A percentile compares a stretch with the other conserved stretches of the same genome.
Evolutionary conservation across 2,329 filamentous ascomycete species (phyloP).

Genomic region (Neurospora sp.): DNA sequence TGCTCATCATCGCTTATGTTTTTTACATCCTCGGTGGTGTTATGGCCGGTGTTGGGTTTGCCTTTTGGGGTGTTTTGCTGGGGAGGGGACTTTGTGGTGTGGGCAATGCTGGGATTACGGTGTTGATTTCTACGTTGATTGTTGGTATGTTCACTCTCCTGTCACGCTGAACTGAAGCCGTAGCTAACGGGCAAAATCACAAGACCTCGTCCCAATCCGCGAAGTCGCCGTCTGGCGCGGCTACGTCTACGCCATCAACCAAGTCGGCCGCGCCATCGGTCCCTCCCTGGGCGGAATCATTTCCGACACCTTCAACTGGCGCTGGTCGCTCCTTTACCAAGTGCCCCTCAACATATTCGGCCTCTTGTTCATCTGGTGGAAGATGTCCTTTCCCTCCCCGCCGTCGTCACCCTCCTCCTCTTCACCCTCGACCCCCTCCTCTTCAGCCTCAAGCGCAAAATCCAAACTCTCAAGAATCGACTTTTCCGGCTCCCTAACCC

Average conservation of each 20-base stretch:
- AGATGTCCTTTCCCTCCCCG: slow-evolving; percentile 6
- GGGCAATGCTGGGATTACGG: slow-evolving; percentile 8
- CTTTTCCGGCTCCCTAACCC: slow-evolving; percentile 5
- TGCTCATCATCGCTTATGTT: slow-evolving; percentile 3
- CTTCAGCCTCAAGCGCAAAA: not conserved
- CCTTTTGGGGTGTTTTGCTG: slow-evolving; percentile 5
- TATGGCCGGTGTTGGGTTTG: slow-evolving; percentile 5
- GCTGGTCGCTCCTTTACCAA: slow-evolving; percentile 8
- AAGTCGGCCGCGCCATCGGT: slow-evolving; percentile 6
- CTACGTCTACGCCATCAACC: slow-evolving; percentile 9
- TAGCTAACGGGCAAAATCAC: not conserved
- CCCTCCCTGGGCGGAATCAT: slow-evolving; percentile 8
- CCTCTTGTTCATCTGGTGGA: slow-evolving; percentile 6
- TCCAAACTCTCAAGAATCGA: slow-evolving; percentile 8
- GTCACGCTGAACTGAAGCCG: too few species aligned
- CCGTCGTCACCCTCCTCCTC: not conserved
- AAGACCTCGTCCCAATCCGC: slow-evolving; percentile 8
- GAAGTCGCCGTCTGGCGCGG: slow-evolving; percentile 11
- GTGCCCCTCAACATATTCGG: slow-evolving; percentile 6
- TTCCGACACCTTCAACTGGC: slow-evolving; percentile 3
- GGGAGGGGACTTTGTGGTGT: slow-evolving; percentile 7
- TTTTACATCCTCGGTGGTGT: slow-evolving; percentile 4
- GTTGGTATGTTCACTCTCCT: slow-evolving; percentile 3
- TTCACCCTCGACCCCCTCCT: too few species aligned
- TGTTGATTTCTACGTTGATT: slow-evolving; percentile 9